Percentiles rank a stretch among this genome's conserved stretches.
Evolutionary conservation across 805 yeast species (phyloP).

Genomic region (Kodamaea kaohsiungensis): DNA sequence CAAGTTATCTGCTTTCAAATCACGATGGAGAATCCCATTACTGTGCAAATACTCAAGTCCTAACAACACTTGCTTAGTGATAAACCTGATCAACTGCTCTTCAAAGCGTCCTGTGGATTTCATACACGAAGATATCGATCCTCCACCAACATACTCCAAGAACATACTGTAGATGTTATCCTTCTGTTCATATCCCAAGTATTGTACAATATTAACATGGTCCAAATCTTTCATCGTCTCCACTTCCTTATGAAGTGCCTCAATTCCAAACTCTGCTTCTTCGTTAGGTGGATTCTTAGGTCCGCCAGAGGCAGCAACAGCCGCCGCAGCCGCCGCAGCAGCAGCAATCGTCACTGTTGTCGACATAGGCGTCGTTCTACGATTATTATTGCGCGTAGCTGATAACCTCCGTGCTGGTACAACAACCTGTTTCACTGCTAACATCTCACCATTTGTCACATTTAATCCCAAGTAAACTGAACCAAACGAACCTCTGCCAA

Average conservation of each 20-base stretch:
- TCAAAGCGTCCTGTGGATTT: conserved; percentile 83
- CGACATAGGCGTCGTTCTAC: conserved; percentile 1
- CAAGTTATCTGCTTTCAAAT: conserved; percentile 90
- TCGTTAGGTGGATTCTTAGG: conserved; percentile 28
- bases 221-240: conserved; percentile 92
- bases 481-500: conserved; percentile 97
- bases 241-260: conserved; percentile 86
- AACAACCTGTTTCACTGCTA: conserved; percentile 95
- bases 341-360: conserved; percentile 1
- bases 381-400: neutral
- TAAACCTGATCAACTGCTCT: conserved; percentile 67
- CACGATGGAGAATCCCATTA: conserved; percentile 87
- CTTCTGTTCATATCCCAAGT: conserved; percentile 85
- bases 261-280: conserved; percentile 52
- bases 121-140: conserved; percentile 86
- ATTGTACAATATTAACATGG: conserved; percentile 93
- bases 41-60: conserved; percentile 89
- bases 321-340: neutral
- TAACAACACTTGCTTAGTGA: conserved; percentile 76
- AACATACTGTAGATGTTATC: conserved; percentile 80
- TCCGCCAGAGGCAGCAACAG: neutral
- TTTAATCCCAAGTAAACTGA: conserved; percentile 88
- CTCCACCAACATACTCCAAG: conserved; percentile 96
- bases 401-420: conserved; percentile 28
- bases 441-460: conserved; percentile 97